Evolutionary conservation across 192 early-diverging fungal species (phyloP), one percentile per base, ranked within the genome.

Genomic region (Umbelopsis ramanniana): DNA sequence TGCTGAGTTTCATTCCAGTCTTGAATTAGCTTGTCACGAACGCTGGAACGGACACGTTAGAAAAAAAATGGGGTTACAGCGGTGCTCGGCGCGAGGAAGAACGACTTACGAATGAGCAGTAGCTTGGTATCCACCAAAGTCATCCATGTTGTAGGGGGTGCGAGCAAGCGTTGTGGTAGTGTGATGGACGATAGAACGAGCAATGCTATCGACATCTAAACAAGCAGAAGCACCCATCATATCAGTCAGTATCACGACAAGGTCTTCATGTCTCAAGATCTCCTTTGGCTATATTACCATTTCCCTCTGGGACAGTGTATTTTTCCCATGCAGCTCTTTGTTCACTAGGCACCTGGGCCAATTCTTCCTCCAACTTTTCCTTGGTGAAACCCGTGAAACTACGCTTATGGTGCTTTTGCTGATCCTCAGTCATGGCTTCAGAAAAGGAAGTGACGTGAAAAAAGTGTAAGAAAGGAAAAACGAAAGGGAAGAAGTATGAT

Each of bases 1-100:
- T 95, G 94, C 79, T 98, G 95, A 37, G 97, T 98, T 60, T 86
- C 78, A 81, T 99, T 98, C 97, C 97, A 99, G 46, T 87, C 82
- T 74, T 97, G 91, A 72, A 98, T 88, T 70, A 99, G 89, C 29
- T 89, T 91, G 81, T 99, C 97, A 70, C 96, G 96, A 73, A 95
- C 91, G 66, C 89, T 91, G 54, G 47, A 68, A 73, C 26, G 9
- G 40, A 19, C 5, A 68, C 10, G 22, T 10, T 35, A 29, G 22
- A 45, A 12, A 52, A 22, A 21, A 29, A 29, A 29, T 29, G 29
- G 29, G 29, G 29, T 29, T 29, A 29, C 29, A 29, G 29, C 29
- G 29, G 29, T 3, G 29, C 29, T n/a, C n/a, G n/a, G 29, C 29
- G 29, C 29, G n/a, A 29, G 29, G 29, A 29, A 29, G 29, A 29